These are phyloP conservation scores for Mucor circinelloides DNA, from an alignment of 371 early-diverging fungal genomes.

Conservation along the genomic window DNA sequence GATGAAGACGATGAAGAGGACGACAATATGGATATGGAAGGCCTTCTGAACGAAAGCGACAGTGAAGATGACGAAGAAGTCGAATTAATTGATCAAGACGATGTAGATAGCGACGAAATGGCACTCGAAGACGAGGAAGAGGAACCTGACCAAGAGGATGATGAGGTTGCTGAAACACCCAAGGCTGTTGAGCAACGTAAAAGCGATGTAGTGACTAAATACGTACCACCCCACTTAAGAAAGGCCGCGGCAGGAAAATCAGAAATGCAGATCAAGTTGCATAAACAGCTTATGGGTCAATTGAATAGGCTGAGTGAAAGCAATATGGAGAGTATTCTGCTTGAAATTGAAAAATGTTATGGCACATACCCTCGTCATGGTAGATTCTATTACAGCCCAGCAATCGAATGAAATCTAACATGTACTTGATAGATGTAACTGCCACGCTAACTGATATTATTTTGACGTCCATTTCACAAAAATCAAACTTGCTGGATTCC, in stretches of 20 bases:
- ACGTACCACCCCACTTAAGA: conserved; percentile 89
- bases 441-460: conserved; percentile 80
- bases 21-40: not conserved
- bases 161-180: not conserved
- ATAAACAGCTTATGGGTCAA: conserved; percentile 83
- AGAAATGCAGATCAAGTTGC: conserved; percentile 69
- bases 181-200: conserved; percentile 1
- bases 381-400: conserved; percentile 26
- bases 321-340: conserved; percentile 85
- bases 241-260: conserved; percentile 53
- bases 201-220: conserved; percentile 51
- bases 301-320: conserved; percentile 89
- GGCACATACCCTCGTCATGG: conserved; percentile 81
- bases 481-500: conserved; percentile 84
- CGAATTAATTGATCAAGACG: conserved; percentile 3
- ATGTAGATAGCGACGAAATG: conserved; percentile 17
- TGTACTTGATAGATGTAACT: conserved; percentile 69
- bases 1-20: conserved; percentile 12
- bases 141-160: conserved; percentile 19
- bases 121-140: conserved; percentile 11
- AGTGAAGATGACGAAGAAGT: conserved; percentile 4
- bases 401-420: not conserved
- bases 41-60: not conserved
- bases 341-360: conserved; percentile 81
- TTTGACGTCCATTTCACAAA: conserved; percentile 75